A percentile compares a stretch with the other conserved stretches of the same genome.
These are phyloP conservation scores for Penicillium sp. DNA, from an alignment of 2,329 filamentous ascomycete genomes.

Conservation along the genomic window DNA sequence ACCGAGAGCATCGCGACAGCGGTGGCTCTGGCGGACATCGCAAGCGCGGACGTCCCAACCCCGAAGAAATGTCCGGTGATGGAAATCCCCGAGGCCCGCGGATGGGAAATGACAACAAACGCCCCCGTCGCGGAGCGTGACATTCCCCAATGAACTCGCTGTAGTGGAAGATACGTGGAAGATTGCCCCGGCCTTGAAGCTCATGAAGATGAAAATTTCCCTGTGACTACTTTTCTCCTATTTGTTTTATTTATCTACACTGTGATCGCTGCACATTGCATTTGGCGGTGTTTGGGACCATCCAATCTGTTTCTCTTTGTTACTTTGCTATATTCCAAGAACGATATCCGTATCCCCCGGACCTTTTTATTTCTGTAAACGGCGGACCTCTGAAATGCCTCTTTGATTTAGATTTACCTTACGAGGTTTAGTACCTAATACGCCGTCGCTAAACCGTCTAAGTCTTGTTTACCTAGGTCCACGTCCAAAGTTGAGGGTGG, in stretches of 20 bases:
- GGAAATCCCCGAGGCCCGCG: slow-evolving; percentile 34
- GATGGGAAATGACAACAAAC: slow-evolving; percentile 42
- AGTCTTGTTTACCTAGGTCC: too few species aligned
- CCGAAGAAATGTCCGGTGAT: slow-evolving; percentile 30
- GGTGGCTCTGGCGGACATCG: slow-evolving; percentile 29
- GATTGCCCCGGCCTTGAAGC: slow-evolving; percentile 9
- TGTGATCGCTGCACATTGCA: slow-evolving; percentile 15
- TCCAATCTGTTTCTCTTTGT: slow-evolving; percentile 15
- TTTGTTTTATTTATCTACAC: slow-evolving; percentile 6
- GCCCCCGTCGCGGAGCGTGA: slow-evolving; percentile 40
- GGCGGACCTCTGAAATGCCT: too few species aligned
- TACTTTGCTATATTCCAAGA: background rate
- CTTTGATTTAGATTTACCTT: too few species aligned
- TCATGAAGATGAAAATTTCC: background rate
- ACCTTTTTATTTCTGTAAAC: background rate
- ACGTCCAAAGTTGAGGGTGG: too few species aligned
- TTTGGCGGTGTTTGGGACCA: slow-evolving; percentile 24
- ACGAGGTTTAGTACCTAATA: too few species aligned
- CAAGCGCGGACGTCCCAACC: slow-evolving; percentile 39
- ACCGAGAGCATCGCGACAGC: slow-evolving; percentile 32
- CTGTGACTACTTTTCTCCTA: slow-evolving; percentile 3
- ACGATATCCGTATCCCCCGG: background rate
- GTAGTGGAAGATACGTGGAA: background rate
- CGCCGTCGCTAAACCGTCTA: too few species aligned
- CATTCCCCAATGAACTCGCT: background rate